Conservation (phyloP, 1,139 yeast species). For the Wickerhamomyces sp. region DNA sequence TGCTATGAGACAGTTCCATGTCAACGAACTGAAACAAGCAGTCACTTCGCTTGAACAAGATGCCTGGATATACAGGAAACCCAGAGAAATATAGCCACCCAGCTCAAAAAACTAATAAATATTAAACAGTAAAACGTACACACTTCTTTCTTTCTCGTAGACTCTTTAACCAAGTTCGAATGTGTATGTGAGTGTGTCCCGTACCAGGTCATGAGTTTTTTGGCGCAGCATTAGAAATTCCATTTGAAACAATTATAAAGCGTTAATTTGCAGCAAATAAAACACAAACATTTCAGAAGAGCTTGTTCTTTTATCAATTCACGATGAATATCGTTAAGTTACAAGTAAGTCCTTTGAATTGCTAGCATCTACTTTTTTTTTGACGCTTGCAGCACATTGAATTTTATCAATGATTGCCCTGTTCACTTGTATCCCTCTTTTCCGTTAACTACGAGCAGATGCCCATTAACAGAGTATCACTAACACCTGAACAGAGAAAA, state of each 20-base stretch:
- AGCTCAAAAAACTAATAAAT: too few species aligned
- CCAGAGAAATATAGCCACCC: neutral
- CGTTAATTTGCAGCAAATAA: too few species aligned
- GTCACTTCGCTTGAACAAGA: constrained; percentile 7
- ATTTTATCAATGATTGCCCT: neutral
- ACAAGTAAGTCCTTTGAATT: constrained; percentile 33
- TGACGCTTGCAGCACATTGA: too few species aligned
- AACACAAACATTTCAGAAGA: too few species aligned
- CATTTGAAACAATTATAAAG: neutral
- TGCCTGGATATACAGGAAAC: constrained; percentile 14
- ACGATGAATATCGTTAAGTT: constrained; percentile 53
- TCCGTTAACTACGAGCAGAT: neutral
- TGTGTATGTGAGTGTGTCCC: too few species aligned
- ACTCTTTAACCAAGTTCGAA: too few species aligned
- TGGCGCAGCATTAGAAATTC: neutral
- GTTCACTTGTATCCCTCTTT: constrained; percentile 1
- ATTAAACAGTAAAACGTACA: too few species aligned
- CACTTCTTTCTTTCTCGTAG: too few species aligned
- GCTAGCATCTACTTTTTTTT: too few species aligned
- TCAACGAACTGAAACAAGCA: constrained; percentile 8
- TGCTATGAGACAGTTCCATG: constrained; percentile 1
- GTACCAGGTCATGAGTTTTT: neutral
- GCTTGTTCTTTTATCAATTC: neutral
- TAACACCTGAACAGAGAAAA: constrained; percentile 48
- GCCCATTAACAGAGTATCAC: constrained; percentile 2